Evolutionary conservation across 2,329 filamentous ascomycete species (phyloP), one percentile per base, ranked within the genome.

Genomic region (Alternaria infectoria): DNA sequence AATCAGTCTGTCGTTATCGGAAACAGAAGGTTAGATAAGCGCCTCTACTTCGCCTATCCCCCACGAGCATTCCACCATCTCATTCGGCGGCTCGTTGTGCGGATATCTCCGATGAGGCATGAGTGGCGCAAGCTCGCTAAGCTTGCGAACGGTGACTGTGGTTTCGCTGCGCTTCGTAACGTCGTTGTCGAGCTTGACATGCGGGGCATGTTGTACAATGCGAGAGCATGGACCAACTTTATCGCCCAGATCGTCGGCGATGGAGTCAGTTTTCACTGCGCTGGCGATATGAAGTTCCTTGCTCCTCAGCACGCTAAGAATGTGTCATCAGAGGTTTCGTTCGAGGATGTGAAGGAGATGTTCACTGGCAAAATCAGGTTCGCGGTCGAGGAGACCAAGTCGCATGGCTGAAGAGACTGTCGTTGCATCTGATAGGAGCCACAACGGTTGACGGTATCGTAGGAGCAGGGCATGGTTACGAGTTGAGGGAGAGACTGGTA

Each of bases 91-190:
- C 12, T 46, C 9, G 19, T 2, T 21, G 44, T 46, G 19, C 10
- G 13, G 0, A 23, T 46, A 4, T 7, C 4, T 0, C 19, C 17
- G 19, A 5, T 13, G 3, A 46, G 19, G 2, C 0, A 0, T 23
- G 44, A 46, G 1, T 46, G 19, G 19, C 13, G 2, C 0, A 10
- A 10, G 4, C 44, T 46, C 1, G 44, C 7, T 5, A 46, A 46
- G 44, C 21, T 23, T 46, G 44, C 44, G 6, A 46, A 46, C 13
- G 19, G 44, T 4, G 19, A 23, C 19, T 23, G 25, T 2, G 44
- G 44, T 13, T 46, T 23, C 21, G 12, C 19, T 15, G 44, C 21
- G 0, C 44, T 46, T 23, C 44, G 19, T 4, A 46, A 23, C 12
- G 1, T 46, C 21, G 12, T 21, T 23, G 19, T 46, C 13, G 44